Evolutionary conservation across 192 early-diverging fungal genomes (phyloP), one percentile per base, ranked within the genome.

Genomic region (Coemansia sp.): DNA sequence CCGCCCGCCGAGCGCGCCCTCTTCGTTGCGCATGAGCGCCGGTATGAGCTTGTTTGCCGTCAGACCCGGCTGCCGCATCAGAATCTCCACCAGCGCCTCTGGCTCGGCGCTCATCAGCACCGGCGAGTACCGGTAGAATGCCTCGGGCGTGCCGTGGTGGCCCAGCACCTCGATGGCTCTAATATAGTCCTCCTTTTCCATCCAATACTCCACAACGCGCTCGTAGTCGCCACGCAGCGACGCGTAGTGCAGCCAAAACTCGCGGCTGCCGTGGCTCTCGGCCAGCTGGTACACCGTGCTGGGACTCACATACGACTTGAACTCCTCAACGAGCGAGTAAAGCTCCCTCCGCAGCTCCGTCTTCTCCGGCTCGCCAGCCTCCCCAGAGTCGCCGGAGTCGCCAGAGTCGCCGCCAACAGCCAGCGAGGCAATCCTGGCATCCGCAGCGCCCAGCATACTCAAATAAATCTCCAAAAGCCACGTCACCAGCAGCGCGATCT

Each of bases 391-490:
- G 51, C 3, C 31, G 51, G 5, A 3, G 26, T 51, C 48, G 16
- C 51, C 51, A 53, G 51, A 31, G 14, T 4, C 24, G 14, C 21
- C 24, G 14, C 21, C 28, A 28, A 26, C 46, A 2, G 64, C 39
- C 3, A 86, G 37, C 71, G 83, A 26, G 53, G 77, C 40, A 59
- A 70, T 55, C 83, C 82, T 70, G 24, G 83, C 71, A 23, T 92
- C 88, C 0, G 89, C 51, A 11, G 85, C 71, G 67, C 95, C 94
- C 26, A 96, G 77, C 56, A 88, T 84, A 46, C 88, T 83, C 20
- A 96, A 81, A 67, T 92, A 93, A 26, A 97, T 86, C 70, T 98
- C 95, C 14, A 95, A 79, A 14, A 95, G 84, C 95, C 95, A 97
- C 46, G 90, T 94, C 0, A 87, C 85, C 7, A 97, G 63, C 26